Percentiles rank a stretch among this genome's conserved stretches.
Evolutionary conservation across 352 stramenopile species (phyloP).

Genomic region (Halophytophthora batemanensis): DNA sequence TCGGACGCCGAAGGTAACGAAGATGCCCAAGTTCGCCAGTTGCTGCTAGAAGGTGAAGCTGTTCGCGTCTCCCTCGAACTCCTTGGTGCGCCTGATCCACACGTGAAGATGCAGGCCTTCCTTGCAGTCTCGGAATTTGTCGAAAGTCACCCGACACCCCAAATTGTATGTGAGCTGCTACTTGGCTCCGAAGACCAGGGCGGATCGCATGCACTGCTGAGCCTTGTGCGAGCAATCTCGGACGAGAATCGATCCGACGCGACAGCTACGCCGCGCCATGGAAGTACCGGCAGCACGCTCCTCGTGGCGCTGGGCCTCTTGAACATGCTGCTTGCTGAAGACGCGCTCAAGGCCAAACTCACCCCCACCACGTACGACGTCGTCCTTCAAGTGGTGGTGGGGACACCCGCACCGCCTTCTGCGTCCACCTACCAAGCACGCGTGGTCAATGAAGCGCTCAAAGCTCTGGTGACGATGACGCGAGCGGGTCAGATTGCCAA

Average conservation of each 20-base stretch:
- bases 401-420: slow-evolving; percentile 3
- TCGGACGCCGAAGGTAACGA: not conserved
- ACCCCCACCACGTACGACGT: slow-evolving; percentile 61
- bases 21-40: slow-evolving; percentile 12
- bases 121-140: slow-evolving; percentile 41
- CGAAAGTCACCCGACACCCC: slow-evolving; percentile 30
- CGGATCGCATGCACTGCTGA: slow-evolving; percentile 35
- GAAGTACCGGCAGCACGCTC: slow-evolving; percentile 21
- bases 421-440: slow-evolving; percentile 16
- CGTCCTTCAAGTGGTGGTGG: slow-evolving; percentile 47
- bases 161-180: slow-evolving; percentile 24
- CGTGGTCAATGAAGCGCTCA: slow-evolving; percentile 45
- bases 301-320: slow-evolving; percentile 44
- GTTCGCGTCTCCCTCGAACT: slow-evolving; percentile 43
- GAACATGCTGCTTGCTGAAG: slow-evolving; percentile 47
- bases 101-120: slow-evolving; percentile 51
- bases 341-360: slow-evolving; percentile 49
- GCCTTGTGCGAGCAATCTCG: slow-evolving; percentile 47
- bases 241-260: slow-evolving; percentile 30
- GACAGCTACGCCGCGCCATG: slow-evolving; percentile 8
- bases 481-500: slow-evolving; percentile 21
- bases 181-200: slow-evolving; percentile 24
- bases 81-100: slow-evolving; percentile 30
- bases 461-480: slow-evolving; percentile 52
- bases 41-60: slow-evolving; percentile 37